Percentiles rank a stretch among this genome's conserved stretches.
Evolutionary conservation across 352 stramenopile species (phyloP).

Genomic region (Pilasporangium apinafurcum): DNA sequence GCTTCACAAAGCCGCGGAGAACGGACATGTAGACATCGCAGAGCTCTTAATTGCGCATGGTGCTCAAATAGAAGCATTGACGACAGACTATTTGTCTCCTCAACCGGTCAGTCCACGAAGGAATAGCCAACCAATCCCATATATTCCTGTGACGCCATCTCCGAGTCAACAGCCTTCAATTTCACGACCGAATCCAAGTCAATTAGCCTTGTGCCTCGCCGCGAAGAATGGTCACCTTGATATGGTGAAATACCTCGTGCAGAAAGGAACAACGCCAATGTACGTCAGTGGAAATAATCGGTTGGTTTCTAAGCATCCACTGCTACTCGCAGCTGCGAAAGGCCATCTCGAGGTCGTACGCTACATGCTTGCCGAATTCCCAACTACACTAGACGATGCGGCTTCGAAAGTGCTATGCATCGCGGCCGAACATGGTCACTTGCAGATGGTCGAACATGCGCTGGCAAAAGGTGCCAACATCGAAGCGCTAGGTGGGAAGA

Average conservation of each 20-base stretch:
- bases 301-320: slow-evolving; percentile 18
- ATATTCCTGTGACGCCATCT: too few relatives aligned
- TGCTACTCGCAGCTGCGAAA: slow-evolving; percentile 31
- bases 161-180: too few relatives aligned
- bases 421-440: slow-evolving; percentile 34
- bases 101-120: slow-evolving; percentile 9
- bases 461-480: slow-evolving; percentile 30
- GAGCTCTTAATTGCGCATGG: slow-evolving; percentile 40
- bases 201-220: slow-evolving; percentile 35
- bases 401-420: slow-evolving; percentile 32
- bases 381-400: slow-evolving; percentile 25
- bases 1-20: slow-evolving; percentile 45
- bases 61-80: slow-evolving; percentile 53
- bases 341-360: slow-evolving; percentile 43
- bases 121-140: slow-evolving; percentile 10
- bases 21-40: slow-evolving; percentile 38
- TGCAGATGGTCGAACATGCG: slow-evolving; percentile 47
- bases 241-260: slow-evolving; percentile 39
- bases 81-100: slow-evolving; percentile 40
- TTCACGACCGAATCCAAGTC: too few relatives aligned
- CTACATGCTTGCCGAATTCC: slow-evolving; percentile 27
- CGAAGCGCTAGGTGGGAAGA: slow-evolving; percentile 22
- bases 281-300: slow-evolving; percentile 3
- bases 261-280: slow-evolving; percentile 1
- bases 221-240: slow-evolving; percentile 47